Evolutionary conservation across 2,329 filamentous ascomycete species (phyloP).

Genomic region (Zymoseptoria ardabiliae): DNA sequence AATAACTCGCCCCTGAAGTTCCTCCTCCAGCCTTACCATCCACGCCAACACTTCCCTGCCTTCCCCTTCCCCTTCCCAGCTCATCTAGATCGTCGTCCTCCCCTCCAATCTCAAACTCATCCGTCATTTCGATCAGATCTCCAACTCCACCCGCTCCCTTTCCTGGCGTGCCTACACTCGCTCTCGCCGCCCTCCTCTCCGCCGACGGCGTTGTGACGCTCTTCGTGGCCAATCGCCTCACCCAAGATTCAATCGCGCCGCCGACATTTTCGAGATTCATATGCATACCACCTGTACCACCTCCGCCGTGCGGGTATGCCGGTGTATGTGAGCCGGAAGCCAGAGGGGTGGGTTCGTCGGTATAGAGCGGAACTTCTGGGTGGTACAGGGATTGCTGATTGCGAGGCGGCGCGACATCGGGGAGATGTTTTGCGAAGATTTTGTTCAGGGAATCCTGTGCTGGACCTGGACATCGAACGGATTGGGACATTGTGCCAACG

Average conservation of each 20-base stretch:
- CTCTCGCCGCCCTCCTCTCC: slow-evolving; percentile 15
- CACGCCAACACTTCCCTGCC: slow-evolving; percentile 16
- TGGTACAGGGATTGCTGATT: slow-evolving; percentile 51
- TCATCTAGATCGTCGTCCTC: slow-evolving; percentile 27
- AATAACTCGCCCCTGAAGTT: slow-evolving; percentile 25
- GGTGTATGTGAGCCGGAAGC: slow-evolving; percentile 23
- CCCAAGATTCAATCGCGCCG: slow-evolving; percentile 81
- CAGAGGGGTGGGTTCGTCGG: slow-evolving; percentile 23
- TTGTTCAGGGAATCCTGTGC: slow-evolving; percentile 77
- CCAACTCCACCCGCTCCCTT: slow-evolving; percentile 41
- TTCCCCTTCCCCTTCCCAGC: slow-evolving; percentile 25
- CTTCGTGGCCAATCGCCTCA: slow-evolving; percentile 70
- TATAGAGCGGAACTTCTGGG: slow-evolving; percentile 55
- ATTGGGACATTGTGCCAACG: slow-evolving; percentile 71
- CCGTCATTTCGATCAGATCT: slow-evolving; percentile 66
- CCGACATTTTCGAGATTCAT: slow-evolving; percentile 70
- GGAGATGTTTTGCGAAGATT: slow-evolving; percentile 76
- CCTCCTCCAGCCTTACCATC: slow-evolving; percentile 7
- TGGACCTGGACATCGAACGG: slow-evolving; percentile 68
- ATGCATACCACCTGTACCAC: slow-evolving; percentile 22
- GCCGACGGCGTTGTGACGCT: slow-evolving; percentile 26
- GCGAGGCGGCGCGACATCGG: slow-evolving; percentile 56
- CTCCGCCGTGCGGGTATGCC: slow-evolving; percentile 14
- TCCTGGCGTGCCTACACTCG: slow-evolving; percentile 25
- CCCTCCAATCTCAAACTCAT: slow-evolving; percentile 43